Evolutionary conservation across 768 basidiomycete species (phyloP), one percentile per base, ranked within the genome.

Genomic region (Goffeauzyma gilvescens): DNA sequence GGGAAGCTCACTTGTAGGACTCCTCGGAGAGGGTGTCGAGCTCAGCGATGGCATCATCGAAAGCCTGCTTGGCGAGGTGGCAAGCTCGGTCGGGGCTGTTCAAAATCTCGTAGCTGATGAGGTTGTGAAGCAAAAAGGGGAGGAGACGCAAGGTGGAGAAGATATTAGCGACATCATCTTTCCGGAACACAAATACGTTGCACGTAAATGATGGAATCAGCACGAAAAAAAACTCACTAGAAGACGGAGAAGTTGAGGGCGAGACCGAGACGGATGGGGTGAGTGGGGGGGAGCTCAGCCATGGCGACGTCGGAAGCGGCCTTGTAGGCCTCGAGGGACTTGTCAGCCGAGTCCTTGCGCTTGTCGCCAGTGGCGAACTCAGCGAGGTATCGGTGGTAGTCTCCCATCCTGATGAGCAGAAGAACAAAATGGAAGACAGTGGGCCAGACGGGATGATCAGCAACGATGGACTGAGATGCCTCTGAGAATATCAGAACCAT

Each of bases 191-290:
- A n/a, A n/a, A n/a, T n/a, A n/a, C n/a, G n/a, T n/a, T n/a, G n/a
- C n/a, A n/a, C n/a, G n/a, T 2, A 13, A 46, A 33, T 28, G 15
- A 50, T 40, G 43, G 6, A 18, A 41, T 38, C 32, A 40, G 48
- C 50, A 38, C 50, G 46, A 48, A 43, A 42, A 17, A 18, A 9
- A n/a, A 54, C 57, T 54, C 45, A 61, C 59, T 95, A 95, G 75
- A 96, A 95, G 38, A 96, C 89, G 41, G 86, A 93, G 76, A 95
- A 95, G 76, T 96, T 96, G 62, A 96, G 74, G 34, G 89, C 89
- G 42, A 96, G 81, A 67, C 90, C 90, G 50, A 96, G 83, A 60
- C 89, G 87, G 68, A 95, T 95, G 50, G 87, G 89, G 70, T 93
- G 89, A 62, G 87, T 93, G 28, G 64, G 64, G 15, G 66, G 85